These are phyloP conservation scores for Salix arbutifolia DNA, from an alignment of 345 rosid genomes.

Conservation along the genomic window DNA sequence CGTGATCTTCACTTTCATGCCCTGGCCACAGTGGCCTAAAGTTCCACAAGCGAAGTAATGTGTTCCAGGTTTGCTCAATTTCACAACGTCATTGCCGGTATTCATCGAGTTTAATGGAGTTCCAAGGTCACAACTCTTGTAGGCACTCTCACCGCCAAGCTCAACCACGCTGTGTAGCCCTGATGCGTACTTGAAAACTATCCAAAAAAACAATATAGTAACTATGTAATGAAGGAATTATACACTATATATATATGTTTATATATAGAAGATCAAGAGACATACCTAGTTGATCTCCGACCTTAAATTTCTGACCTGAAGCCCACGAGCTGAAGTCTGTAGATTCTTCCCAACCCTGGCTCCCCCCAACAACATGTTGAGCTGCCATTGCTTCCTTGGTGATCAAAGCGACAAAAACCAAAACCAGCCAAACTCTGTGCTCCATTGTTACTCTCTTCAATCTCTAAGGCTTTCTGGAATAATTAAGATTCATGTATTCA, in stretches of 20 bases:
- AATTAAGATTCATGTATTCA: background rate
- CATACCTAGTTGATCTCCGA: slow-evolving; percentile 76
- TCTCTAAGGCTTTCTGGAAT: background rate
- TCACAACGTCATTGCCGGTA: slow-evolving; percentile 73
- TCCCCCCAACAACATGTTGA: slow-evolving; percentile 72
- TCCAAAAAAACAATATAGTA: background rate
- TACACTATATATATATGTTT: no score
- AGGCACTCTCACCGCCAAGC: slow-evolving; percentile 59
- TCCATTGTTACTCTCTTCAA: slow-evolving; percentile 14
- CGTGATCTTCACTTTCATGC: slow-evolving; percentile 82
- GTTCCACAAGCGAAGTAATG: slow-evolving; percentile 90
- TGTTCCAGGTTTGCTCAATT: slow-evolving; percentile 58
- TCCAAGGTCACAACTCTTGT: slow-evolving; percentile 76
- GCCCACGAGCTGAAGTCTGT: slow-evolving; percentile 71
- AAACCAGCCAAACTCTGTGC: slow-evolving; percentile 21
- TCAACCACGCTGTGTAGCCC: slow-evolving; percentile 89
- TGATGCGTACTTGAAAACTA: slow-evolving; percentile 73
- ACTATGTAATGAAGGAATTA: background rate
- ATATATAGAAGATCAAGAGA: background rate
- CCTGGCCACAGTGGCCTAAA: slow-evolving; percentile 71
- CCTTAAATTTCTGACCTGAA: slow-evolving; percentile 62
- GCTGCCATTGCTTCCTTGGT: slow-evolving; percentile 39
- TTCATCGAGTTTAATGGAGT: slow-evolving; percentile 50
- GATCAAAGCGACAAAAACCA: slow-evolving; percentile 36
- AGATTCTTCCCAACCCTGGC: slow-evolving; percentile 88